Percentiles rank a stretch among this genome's conserved stretches.
Evolutionary conservation across 2,329 filamentous ascomycete species (phyloP).

Genomic region (Rutstroemia sp.): DNA sequence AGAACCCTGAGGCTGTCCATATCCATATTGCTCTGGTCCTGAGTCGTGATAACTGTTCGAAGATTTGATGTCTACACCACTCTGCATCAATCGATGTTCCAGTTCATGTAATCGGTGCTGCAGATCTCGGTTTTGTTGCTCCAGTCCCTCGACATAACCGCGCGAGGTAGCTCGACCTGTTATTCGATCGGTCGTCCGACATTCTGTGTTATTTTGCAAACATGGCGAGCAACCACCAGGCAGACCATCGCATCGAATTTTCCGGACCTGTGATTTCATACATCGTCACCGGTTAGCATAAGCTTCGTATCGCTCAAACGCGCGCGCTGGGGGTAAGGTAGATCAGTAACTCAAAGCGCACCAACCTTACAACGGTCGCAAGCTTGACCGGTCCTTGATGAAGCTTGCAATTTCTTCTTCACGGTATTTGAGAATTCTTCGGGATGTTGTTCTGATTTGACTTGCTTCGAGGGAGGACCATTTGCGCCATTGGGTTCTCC

Average conservation of each 20-base stretch:
- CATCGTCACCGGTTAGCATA: constrained; percentile 10
- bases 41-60: constrained; percentile 13
- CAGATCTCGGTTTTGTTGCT: constrained; percentile 64
- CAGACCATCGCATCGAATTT: constrained; percentile 79
- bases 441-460: constrained; percentile 24
- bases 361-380: constrained; percentile 82
- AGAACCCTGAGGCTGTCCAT: neutral
- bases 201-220: constrained; percentile 66
- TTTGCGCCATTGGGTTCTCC: constrained; percentile 15
- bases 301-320: neutral
- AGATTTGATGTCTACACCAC: constrained; percentile 50
- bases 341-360: neutral
- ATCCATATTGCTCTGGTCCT: constrained; percentile 5
- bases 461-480: constrained; percentile 18
- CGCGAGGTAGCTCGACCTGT: constrained; percentile 72
- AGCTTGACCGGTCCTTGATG: constrained; percentile 68
- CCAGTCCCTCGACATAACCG: constrained; percentile 70
- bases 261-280: constrained; percentile 52
- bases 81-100: constrained; percentile 54
- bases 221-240: constrained; percentile 79
- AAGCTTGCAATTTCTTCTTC: constrained; percentile 46
- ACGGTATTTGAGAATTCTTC: constrained; percentile 34
- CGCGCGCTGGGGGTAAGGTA: too few relatives aligned
- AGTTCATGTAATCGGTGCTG: constrained; percentile 59
- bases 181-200: constrained; percentile 77